Base-by-base conservation (phyloP, 139 green algal genomes). In the Eudorina sp. region DNA sequence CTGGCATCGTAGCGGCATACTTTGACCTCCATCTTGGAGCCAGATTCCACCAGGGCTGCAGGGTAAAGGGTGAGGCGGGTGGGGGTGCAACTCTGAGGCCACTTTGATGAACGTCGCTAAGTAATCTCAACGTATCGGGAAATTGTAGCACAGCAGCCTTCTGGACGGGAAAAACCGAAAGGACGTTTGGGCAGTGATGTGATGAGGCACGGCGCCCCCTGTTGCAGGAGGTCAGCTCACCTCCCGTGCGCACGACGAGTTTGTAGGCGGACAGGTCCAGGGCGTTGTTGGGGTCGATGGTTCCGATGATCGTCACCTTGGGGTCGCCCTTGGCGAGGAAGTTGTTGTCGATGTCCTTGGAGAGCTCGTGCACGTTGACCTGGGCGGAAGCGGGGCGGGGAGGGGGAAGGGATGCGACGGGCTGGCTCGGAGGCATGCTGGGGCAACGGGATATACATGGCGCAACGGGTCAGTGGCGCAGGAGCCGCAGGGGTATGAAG, bases 341-440 rank as follows among this genome's bases (percentile, higher is more conserved):
- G 62, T 43, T 72, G 70, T 79, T 79, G 70, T 79, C 70, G 41
- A 79, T 79, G 40, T 1, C 25, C 70, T 79, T 79, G 40, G 31
- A 25, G 6, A 79, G 19, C 41, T 79, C 70, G 19, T 79, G 70
- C 21, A 79, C 34, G 40, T 34, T 79, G 8, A 79, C 14, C 70
- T 79, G 70, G 4, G 70, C 27, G 58, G 9, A 27, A 27, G 9
- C 16, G 14, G 9, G 16, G n/a, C 9, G 58, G n/a, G 6, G 21
- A 68, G 58, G 6, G 58, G 58, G 18, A 68, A 68, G 23, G 18
- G 23, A 14, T 36, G 58, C 27, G 16, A 21, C 58, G n/a, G 27
- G 58, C 16, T n/a, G n/a, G n/a, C n/a, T n/a, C n/a, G n/a, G n/a
- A n/a, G n/a, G n/a, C n/a, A n/a, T n/a, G n/a, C n/a, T n/a, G n/a